A percentile compares a stretch with the other conserved stretches of the same genome.
Conservation (phyloP, 2,329 filamentous ascomycete species). For the Diaporthe sp. region DNA sequence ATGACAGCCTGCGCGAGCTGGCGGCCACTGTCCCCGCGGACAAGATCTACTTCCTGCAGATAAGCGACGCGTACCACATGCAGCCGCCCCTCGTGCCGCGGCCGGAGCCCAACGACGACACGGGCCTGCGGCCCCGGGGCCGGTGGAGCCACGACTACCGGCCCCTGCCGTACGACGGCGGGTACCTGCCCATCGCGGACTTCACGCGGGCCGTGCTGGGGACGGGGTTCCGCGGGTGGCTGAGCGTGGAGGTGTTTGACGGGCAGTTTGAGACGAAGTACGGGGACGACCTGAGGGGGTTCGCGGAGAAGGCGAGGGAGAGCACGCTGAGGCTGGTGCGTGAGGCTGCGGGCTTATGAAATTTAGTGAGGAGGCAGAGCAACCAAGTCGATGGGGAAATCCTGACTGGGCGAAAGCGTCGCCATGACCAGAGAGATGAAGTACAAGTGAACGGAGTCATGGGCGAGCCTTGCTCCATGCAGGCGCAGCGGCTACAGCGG, state of each 20-base stretch:
- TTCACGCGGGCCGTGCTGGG: slow-evolving; percentile 73
- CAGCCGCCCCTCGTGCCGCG: slow-evolving; percentile 63
- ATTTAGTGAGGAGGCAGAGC: background rate
- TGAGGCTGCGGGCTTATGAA: slow-evolving; percentile 26
- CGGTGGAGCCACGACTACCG: slow-evolving; percentile 79
- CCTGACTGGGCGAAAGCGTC: too few relatives aligned
- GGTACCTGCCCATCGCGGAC: slow-evolving; percentile 75
- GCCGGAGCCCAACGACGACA: slow-evolving; percentile 49
- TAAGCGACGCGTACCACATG: slow-evolving; percentile 78
- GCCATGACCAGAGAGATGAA: too few relatives aligned
- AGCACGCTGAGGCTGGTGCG: slow-evolving; percentile 14
- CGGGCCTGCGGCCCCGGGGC: slow-evolving; percentile 68
- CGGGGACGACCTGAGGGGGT: slow-evolving; percentile 42
- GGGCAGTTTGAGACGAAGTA: slow-evolving; percentile 45
- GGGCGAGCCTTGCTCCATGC: background rate
- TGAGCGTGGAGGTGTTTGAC: slow-evolving; percentile 46
- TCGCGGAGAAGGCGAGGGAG: slow-evolving; percentile 40
- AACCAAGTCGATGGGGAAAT: background rate
- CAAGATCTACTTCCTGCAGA: slow-evolving; percentile 80
- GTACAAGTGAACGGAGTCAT: too few relatives aligned
- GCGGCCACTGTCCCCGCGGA: slow-evolving; percentile 67
- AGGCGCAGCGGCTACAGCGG: background rate
- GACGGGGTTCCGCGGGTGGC: slow-evolving; percentile 61
- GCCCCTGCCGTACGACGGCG: slow-evolving; percentile 75
- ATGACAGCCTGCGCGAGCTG: slow-evolving; percentile 66